Percentiles rank a stretch among this genome's conserved stretches.
Evolutionary conservation across 2,329 filamentous ascomycete species (phyloP).

Genomic region (Diplodia scrobiculata): DNA sequence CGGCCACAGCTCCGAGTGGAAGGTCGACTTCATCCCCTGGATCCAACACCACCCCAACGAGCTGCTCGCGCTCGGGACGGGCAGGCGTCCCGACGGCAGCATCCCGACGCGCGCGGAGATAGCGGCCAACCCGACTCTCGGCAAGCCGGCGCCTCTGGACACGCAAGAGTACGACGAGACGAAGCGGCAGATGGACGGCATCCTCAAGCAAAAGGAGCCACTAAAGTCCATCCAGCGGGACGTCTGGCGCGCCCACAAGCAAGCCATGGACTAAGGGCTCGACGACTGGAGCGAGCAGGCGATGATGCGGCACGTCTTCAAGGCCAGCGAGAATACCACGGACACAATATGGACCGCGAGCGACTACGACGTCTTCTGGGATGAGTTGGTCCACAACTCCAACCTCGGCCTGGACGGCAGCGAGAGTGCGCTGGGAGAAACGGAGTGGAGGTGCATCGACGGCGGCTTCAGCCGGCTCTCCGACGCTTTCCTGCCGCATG

Average conservation of each 20-base stretch:
- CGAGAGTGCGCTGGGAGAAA: not conserved
- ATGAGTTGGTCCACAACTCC: slow-evolving; percentile 21
- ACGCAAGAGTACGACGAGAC: not conserved
- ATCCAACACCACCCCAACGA: slow-evolving; percentile 20
- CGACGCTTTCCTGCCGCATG: slow-evolving; percentile 6
- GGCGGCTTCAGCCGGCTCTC: slow-evolving; percentile 17
- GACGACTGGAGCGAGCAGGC: slow-evolving; percentile 19
- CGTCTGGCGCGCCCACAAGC: slow-evolving; percentile 10
- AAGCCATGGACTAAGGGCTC: slow-evolving; percentile 5
- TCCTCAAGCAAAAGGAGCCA: not conserved
- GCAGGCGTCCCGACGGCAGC: slow-evolving; percentile 3
- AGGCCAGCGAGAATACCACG: slow-evolving; percentile 10
- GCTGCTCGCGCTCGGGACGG: slow-evolving; percentile 11
- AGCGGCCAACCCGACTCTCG: not conserved
- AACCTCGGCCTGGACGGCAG: slow-evolving; percentile 12
- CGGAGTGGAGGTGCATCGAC: slow-evolving; percentile 18
- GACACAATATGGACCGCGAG: slow-evolving; percentile 20
- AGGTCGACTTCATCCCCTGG: slow-evolving; percentile 17
- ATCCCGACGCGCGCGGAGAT: slow-evolving; percentile 19
- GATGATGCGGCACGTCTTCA: slow-evolving; percentile 13
- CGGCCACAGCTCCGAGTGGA: slow-evolving; percentile 6
- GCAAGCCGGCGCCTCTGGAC: not conserved
- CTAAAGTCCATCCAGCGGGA: slow-evolving; percentile 12
- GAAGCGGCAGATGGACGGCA: slow-evolving; percentile 14
- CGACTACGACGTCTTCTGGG: slow-evolving; percentile 25